Conservation (phyloP, 768 basidiomycete genomes). For the Cubamyces lactineus region DNA sequence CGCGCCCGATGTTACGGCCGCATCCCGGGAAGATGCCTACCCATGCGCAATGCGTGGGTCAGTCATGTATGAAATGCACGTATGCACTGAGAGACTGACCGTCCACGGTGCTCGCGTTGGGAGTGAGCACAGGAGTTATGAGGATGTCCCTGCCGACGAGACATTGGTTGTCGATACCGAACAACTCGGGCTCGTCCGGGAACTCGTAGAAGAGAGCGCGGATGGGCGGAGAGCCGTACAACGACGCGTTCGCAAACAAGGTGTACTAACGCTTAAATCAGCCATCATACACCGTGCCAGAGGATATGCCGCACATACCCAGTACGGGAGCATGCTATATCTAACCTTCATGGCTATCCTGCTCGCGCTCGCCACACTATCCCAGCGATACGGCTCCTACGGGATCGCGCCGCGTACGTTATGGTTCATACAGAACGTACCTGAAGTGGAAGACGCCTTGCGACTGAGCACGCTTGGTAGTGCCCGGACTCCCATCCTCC, state of each 20-base stretch:
- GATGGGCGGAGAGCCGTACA: slow-evolving; percentile 66
- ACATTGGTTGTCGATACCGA: slow-evolving; percentile 67
- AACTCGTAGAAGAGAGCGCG: slow-evolving; percentile 81
- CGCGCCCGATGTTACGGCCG: slow-evolving; percentile 63
- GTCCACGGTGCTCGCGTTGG: slow-evolving; percentile 66
- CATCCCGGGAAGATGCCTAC: slow-evolving; percentile 68
- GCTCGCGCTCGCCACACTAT: slow-evolving; percentile 74
- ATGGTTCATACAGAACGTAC: slow-evolving; percentile 83
- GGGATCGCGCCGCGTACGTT: slow-evolving; percentile 63
- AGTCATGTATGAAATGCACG: neutral
- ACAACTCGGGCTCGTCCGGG: slow-evolving; percentile 66
- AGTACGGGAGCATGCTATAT: slow-evolving; percentile 76
- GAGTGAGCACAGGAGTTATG: slow-evolving; percentile 72
- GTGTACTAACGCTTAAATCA: slow-evolving; percentile 54
- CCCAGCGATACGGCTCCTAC: slow-evolving; percentile 83
- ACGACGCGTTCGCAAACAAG: slow-evolving; percentile 69
- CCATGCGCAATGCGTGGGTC: no score
- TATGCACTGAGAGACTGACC: slow-evolving; percentile 45
- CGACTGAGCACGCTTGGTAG: slow-evolving; percentile 56
- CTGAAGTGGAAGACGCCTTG: slow-evolving; percentile 80
- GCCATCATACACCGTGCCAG: neutral
- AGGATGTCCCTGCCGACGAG: slow-evolving; percentile 71
- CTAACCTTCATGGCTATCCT: slow-evolving; percentile 68
- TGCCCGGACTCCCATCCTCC: slow-evolving; percentile 52
- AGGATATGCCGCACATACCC: slow-evolving; percentile 48